Conservation (phyloP, 768 basidiomycete genomes). For the Suillus paluster region DNA sequence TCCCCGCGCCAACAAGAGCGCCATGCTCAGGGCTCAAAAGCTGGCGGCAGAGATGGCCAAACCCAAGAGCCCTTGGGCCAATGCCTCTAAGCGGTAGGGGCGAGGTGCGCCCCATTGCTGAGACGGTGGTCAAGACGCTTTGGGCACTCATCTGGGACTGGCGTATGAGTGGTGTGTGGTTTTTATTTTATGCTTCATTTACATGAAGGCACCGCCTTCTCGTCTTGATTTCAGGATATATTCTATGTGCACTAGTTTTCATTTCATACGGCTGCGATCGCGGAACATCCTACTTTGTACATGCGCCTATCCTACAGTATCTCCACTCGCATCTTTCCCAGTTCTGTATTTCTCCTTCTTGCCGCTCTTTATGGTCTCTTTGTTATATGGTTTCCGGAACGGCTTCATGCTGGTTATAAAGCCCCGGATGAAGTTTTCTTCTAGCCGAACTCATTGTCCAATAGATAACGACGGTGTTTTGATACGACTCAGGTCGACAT, state of each 20-base stretch:
- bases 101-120: neutral
- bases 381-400: conserved; percentile 7
- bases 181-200: conserved; percentile 25
- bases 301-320: conserved; percentile 15
- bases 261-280: conserved; percentile 21
- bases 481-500: neutral
- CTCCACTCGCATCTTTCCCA: conserved; percentile 13
- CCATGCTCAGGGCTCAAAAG: conserved; percentile 71
- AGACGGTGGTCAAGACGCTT: neutral
- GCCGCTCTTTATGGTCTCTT: conserved; percentile 9
- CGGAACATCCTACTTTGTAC: conserved; percentile 15
- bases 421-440: conserved; percentile 7
- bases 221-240: conserved; percentile 21
- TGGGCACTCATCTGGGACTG: neutral
- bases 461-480: neutral
- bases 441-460: neutral
- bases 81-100: conserved; percentile 30
- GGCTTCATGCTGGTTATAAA: conserved; percentile 20
- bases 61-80: conserved; percentile 38
- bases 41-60: conserved; percentile 44
- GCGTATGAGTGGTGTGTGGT: neutral
- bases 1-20: conserved; percentile 77
- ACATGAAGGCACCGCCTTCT: conserved; percentile 16
- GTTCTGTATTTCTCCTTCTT: conserved; percentile 5
- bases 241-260: conserved; percentile 16